Evolutionary conservation across 805 yeast species (phyloP).

Genomic region (Sugiyamaella valdiviana): DNA sequence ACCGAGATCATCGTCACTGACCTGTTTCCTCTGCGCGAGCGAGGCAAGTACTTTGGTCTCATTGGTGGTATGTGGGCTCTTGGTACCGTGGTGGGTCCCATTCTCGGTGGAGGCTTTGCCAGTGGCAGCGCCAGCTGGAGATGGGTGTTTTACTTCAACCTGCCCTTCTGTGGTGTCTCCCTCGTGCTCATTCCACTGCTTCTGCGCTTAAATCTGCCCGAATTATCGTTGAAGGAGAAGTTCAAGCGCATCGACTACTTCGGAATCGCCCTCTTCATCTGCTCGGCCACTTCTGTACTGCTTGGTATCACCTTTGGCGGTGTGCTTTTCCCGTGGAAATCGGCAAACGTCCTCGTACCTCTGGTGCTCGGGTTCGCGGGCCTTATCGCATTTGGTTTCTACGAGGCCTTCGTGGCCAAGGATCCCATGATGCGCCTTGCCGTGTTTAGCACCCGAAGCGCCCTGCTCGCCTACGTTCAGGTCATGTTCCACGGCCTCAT

Average conservation of each 20-base stretch:
- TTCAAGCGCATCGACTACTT: slow-evolving; percentile 42
- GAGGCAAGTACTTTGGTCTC: slow-evolving; percentile 52
- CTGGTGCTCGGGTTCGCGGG: slow-evolving; percentile 40
- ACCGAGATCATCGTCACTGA: slow-evolving; percentile 51
- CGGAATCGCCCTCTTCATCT: slow-evolving; percentile 41
- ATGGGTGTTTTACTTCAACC: slow-evolving; percentile 68
- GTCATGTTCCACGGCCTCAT: slow-evolving; percentile 43
- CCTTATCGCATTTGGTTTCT: slow-evolving; percentile 31
- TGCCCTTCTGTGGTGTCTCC: slow-evolving; percentile 58
- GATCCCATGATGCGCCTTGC: slow-evolving; percentile 44
- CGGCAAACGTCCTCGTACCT: slow-evolving; percentile 46
- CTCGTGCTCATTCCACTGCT: slow-evolving; percentile 35
- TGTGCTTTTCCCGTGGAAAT: slow-evolving; percentile 45
- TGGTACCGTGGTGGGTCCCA: slow-evolving; percentile 44
- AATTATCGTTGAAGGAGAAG: slow-evolving; percentile 36
- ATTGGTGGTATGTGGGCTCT: slow-evolving; percentile 29
- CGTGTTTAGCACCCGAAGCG: slow-evolving; percentile 35
- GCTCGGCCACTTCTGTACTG: slow-evolving; percentile 41
- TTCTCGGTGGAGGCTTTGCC: slow-evolving; percentile 62
- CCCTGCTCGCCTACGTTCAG: slow-evolving; percentile 36
- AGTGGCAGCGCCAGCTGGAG: slow-evolving; percentile 56
- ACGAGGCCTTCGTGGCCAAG: slow-evolving; percentile 32
- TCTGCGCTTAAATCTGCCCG: slow-evolving; percentile 45
- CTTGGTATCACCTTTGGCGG: slow-evolving; percentile 55
- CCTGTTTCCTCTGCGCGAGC: slow-evolving; percentile 44